Conservation (phyloP, 306 rosid genomes). For the Cicer judaicum region DNA sequence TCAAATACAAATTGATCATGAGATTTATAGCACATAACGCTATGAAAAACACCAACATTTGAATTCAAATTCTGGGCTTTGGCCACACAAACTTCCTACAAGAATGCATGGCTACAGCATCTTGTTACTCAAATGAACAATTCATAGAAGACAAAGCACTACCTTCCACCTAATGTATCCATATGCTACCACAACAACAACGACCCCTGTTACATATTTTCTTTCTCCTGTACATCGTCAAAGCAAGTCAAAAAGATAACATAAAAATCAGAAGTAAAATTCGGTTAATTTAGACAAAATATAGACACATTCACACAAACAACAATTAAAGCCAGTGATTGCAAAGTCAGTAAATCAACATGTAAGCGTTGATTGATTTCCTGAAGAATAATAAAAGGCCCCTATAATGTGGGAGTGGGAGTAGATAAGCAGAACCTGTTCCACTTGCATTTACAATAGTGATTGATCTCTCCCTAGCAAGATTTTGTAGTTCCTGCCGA, state of each 20-base stretch:
- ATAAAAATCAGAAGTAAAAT: slow-evolving; percentile 17
- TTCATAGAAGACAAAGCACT: slow-evolving; percentile 41
- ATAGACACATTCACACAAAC: neutral
- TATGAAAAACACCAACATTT: slow-evolving; percentile 11
- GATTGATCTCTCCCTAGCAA: slow-evolving; percentile 61
- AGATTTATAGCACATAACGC: slow-evolving; percentile 1
- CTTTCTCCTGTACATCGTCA: slow-evolving; percentile 59
- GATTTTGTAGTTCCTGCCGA: slow-evolving; percentile 64
- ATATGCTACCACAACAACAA: slow-evolving; percentile 72
- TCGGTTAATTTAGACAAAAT: slow-evolving; percentile 16
- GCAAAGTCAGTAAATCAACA: slow-evolving; percentile 31
- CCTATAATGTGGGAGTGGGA: slow-evolving; percentile 32
- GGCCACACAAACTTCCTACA: slow-evolving; percentile 30
- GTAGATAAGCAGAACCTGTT: slow-evolving; percentile 58
- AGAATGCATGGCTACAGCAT: slow-evolving; percentile 30
- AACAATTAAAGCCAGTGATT: slow-evolving; percentile 25
- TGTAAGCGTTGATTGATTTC: slow-evolving; percentile 6
- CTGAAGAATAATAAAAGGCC: slow-evolving; percentile 7
- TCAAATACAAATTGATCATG: slow-evolving; percentile 16
- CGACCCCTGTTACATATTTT: slow-evolving; percentile 67
- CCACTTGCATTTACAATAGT: slow-evolving; percentile 70
- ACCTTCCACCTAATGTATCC: slow-evolving; percentile 98
- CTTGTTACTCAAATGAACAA: slow-evolving; percentile 31
- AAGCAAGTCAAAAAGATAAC: slow-evolving; percentile 45
- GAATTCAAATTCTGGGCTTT: neutral